A percentile compares a stretch with the other conserved stretches of the same genome.
Evolutionary conservation across 257 asterid genomes (phyloP).

Genomic region (Agastache rugosa): DNA sequence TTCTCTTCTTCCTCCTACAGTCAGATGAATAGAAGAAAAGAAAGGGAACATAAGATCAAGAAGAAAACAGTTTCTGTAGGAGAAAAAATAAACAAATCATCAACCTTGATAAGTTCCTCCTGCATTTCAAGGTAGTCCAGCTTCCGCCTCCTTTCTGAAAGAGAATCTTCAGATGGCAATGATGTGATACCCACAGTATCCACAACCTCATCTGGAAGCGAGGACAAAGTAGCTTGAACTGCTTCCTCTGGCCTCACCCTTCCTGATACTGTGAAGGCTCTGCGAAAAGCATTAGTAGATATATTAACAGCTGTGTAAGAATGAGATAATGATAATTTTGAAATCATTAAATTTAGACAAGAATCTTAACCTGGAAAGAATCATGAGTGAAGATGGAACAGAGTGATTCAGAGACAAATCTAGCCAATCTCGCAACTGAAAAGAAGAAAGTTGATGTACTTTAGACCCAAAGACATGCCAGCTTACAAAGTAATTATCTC

Average conservation of each 20-base stretch:
- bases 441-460: slow-evolving; percentile 11
- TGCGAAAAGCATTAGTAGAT: slow-evolving; percentile 40
- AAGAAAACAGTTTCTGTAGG: slow-evolving; percentile 25
- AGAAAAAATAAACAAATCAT: slow-evolving; percentile 26
- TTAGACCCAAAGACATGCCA: slow-evolving; percentile 11
- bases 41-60: slow-evolving; percentile 24
- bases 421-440: slow-evolving; percentile 89
- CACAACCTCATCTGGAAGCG: slow-evolving; percentile 95
- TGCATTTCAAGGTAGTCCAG: slow-evolving; percentile 89
- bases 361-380: slow-evolving; percentile 73
- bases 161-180: slow-evolving; percentile 86
- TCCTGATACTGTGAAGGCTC: slow-evolving; percentile 87
- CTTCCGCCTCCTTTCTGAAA: slow-evolving; percentile 91
- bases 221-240: slow-evolving; percentile 79
- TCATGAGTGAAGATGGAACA: slow-evolving; percentile 88
- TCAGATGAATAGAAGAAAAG: slow-evolving; percentile 30
- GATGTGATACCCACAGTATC: slow-evolving; percentile 80
- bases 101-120: slow-evolving; percentile 90
- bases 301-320: slow-evolving; percentile 39
- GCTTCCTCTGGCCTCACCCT: slow-evolving; percentile 83
- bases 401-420: slow-evolving; percentile 90
- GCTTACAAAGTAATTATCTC: background rate
- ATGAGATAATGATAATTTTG: slow-evolving; percentile 15
- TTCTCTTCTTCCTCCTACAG: slow-evolving; percentile 81
- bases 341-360: slow-evolving; percentile 12